Percentiles rank a stretch among this genome's conserved stretches.
These are phyloP conservation scores for Phytophthora constricta DNA, from an alignment of 352 stramenopile genomes.

Conservation along the genomic window DNA sequence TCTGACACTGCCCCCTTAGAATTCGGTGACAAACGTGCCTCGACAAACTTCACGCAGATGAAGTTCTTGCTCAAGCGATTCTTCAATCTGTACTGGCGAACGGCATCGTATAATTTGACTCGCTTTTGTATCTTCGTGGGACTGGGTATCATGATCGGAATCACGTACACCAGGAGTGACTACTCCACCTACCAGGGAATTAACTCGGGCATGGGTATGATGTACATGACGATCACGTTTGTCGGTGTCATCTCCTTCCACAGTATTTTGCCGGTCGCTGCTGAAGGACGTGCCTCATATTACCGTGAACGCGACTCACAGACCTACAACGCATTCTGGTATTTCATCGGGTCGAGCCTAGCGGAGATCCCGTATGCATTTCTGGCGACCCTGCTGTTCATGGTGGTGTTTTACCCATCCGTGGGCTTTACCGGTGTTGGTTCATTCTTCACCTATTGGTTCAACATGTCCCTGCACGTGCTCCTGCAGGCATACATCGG, in stretches of 20 bases:
- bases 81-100: constrained; percentile 80
- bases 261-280: constrained; percentile 25
- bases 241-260: constrained; percentile 72
- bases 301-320: constrained; percentile 86
- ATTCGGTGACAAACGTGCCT: constrained; percentile 45
- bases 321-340: constrained; percentile 82
- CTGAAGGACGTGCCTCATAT: constrained; percentile 45
- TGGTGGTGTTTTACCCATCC: constrained; percentile 14
- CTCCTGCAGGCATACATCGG: constrained; percentile 25
- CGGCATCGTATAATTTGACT: constrained; percentile 34
- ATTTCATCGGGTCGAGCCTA: constrained; percentile 52
- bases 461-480: constrained; percentile 28
- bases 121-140: constrained; percentile 66
- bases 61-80: constrained; percentile 56
- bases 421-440: constrained; percentile 17
- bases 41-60: constrained; percentile 30
- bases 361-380: constrained; percentile 26
- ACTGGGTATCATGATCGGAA: constrained; percentile 75
- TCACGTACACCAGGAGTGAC: constrained; percentile 61
- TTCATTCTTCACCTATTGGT: constrained; percentile 25
- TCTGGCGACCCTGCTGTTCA: constrained; percentile 7
- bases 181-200: constrained; percentile 43
- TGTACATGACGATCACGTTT: constrained; percentile 85
- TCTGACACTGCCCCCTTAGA: constrained; percentile 33
- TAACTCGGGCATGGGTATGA: constrained; percentile 68